These are phyloP conservation scores for Inga laurina DNA, from an alignment of 306 rosid species.

Conservation along the genomic window DNA sequence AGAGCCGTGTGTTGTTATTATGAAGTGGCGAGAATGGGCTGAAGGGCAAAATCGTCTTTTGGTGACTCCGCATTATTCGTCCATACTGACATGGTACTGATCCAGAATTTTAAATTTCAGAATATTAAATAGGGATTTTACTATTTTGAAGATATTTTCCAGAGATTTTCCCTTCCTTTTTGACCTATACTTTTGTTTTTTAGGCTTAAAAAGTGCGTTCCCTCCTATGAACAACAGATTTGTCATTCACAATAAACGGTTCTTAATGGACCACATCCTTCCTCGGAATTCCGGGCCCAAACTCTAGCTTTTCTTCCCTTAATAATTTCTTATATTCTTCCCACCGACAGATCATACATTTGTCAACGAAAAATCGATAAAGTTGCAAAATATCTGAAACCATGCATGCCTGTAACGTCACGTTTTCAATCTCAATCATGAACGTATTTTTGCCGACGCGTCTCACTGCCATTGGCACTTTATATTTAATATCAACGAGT, in stretches of 20 bases:
- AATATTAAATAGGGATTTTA: no score
- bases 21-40: no score
- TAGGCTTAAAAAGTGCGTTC: neutral
- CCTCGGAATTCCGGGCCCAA: neutral
- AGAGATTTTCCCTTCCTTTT: no score
- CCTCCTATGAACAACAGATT: neutral
- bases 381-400: neutral
- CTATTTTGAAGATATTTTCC: no score
- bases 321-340: neutral
- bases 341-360: neutral
- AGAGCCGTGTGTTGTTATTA: no score
- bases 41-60: no score
- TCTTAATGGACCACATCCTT: neutral
- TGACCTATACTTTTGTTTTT: neutral
- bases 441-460: neutral
- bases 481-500: neutral
- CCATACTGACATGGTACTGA: no score
- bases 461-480: neutral
- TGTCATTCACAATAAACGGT: no score
- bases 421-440: neutral
- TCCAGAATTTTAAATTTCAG: no score
- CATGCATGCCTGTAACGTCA: neutral
- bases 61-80: no score
- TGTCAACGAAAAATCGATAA: neutral
- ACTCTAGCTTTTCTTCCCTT: neutral